These are phyloP conservation scores for Nephromyces sp. DNA, from an alignment of 169 alveolate species.

Conservation along the genomic window DNA sequence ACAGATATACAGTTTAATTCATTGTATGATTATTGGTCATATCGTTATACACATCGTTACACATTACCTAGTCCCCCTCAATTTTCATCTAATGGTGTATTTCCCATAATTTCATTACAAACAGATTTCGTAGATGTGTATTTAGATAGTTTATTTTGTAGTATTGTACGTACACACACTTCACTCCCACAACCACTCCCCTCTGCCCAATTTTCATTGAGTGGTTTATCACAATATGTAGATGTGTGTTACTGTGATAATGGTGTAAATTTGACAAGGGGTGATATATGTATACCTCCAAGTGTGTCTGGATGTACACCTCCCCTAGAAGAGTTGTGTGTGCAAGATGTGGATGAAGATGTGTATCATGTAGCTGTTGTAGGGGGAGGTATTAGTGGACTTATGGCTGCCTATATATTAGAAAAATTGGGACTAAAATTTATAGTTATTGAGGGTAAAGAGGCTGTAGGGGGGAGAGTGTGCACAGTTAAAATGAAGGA, in stretches of 20 bases:
- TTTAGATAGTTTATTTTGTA: neutral
- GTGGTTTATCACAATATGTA: neutral
- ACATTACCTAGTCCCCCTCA: neutral
- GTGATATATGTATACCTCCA: neutral
- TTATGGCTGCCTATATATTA: neutral
- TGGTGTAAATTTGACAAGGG: neutral
- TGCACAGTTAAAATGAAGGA: too few relatives aligned
- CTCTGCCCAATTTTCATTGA: neutral
- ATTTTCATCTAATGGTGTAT: neutral
- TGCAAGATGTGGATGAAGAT: neutral
- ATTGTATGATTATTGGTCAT: neutral
- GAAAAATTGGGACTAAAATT: neutral
- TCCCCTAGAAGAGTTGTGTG: neutral
- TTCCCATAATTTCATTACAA: neutral
- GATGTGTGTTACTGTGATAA: neutral
- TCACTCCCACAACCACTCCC: neutral
- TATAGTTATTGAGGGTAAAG: neutral
- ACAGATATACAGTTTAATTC: neutral
- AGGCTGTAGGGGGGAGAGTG: neutral
- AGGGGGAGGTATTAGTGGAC: neutral
- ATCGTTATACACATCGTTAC: neutral
- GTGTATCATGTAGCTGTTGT: neutral
- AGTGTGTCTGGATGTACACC: neutral
- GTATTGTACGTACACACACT: neutral
- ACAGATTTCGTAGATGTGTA: neutral